phyloP scores from a whole-genome alignment of 228 moss, liverwort and hornwort species.

The Sphagnum magellanicum region DNA sequence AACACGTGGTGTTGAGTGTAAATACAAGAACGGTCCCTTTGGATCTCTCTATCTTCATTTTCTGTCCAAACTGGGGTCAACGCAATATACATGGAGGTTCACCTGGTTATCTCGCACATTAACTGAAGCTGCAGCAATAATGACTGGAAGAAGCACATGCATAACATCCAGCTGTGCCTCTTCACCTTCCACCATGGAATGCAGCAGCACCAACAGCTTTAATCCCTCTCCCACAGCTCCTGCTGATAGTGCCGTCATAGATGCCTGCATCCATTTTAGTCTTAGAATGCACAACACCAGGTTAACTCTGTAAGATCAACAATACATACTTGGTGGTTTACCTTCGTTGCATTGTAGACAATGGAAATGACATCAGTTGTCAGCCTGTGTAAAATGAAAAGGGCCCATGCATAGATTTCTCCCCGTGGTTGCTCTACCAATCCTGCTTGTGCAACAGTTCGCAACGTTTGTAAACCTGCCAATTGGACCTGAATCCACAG shows the following conservation, averaged over 20 bases:
- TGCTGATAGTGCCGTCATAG: conserved; percentile 60
- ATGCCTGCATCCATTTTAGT: conserved; percentile 33
- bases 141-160: conserved; percentile 81
- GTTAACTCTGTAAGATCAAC: neutral
- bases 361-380: conserved; percentile 63
- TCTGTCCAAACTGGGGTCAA: no score
- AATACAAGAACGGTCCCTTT: no score
- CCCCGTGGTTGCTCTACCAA: conserved; percentile 52
- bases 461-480: conserved; percentile 67
- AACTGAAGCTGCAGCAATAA: conserved; percentile 83
- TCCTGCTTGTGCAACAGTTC: conserved; percentile 65
- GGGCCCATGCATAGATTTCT: conserved; percentile 52
- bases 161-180: conserved; percentile 79
- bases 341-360: conserved; percentile 67
- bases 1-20: no score
- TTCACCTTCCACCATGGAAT: conserved; percentile 84
- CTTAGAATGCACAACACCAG: neutral
- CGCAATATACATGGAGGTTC: neutral
- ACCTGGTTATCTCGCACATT: conserved; percentile 61
- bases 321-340: conserved; percentile 4
- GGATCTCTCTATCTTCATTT: no score
- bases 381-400: conserved; percentile 68
- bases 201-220: conserved; percentile 82
- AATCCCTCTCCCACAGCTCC: conserved; percentile 81
- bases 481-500: conserved; percentile 50